Evolutionary conservation across 768 basidiomycete genomes (phyloP).

Genomic region (Cubamyces lactineus): DNA sequence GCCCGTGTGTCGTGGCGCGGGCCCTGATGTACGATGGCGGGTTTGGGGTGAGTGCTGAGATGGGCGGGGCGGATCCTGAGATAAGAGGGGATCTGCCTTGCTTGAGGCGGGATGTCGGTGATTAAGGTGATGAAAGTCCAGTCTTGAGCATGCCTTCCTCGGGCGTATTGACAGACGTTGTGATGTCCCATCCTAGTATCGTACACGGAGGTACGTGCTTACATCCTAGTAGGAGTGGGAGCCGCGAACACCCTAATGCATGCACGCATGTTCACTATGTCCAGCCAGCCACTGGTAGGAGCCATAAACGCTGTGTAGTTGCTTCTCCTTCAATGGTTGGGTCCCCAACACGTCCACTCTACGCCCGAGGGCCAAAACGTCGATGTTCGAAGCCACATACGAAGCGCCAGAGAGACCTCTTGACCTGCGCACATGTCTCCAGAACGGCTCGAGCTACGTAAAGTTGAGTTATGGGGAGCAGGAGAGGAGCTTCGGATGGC

Average conservation of each 20-base stretch:
- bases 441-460: conserved; percentile 5
- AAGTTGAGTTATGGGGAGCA: conserved; percentile 11
- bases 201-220: no score
- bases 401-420: not conserved
- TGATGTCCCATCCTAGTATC: no score
- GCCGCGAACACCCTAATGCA: no score
- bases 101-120: not conserved
- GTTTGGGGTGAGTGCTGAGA: conserved; percentile 1
- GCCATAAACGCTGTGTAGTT: no score
- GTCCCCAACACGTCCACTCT: not conserved
- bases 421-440: conserved; percentile 15
- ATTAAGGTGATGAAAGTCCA: no score
- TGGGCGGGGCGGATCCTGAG: conserved; percentile 1
- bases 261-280: no score
- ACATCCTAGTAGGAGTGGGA: no score
- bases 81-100: conserved; percentile 13
- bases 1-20: not conserved
- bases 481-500: conserved; percentile 8
- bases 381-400: not conserved
- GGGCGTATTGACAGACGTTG: no score
- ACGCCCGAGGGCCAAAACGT: not conserved
- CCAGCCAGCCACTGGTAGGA: no score
- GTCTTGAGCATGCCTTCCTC: no score
- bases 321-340: no score
- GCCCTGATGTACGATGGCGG: conserved; percentile 8